Base-by-base conservation (phyloP, 1,139 yeast species). In the Suhomyces bribrorum region DNA sequence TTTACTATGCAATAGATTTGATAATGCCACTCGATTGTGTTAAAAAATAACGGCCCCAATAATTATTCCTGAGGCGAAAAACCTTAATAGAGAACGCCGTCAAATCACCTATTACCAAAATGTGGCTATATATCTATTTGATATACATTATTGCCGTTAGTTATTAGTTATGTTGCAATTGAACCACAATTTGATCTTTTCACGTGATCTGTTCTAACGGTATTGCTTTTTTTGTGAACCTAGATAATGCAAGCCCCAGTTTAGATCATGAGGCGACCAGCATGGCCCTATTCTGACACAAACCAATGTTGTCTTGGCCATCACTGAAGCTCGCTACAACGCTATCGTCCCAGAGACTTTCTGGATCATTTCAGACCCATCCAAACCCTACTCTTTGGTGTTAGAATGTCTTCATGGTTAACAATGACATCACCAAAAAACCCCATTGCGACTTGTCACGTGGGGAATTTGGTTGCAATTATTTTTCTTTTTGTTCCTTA, bases 131-230 rank as follows among this genome's bases (percentile, higher is more conserved):
- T n/a, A n/a, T n/a, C n/a, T 27, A 27, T 7, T 14, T 7, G 9
- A 14, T n/a, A n/a, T n/a, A n/a, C n/a, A n/a, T n/a, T 27, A 14
- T 14, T 27, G 30, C n/a, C 8, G 5, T 24, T 22, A 24, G 5
- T 7, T 38, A 33, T 32, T 31, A 20, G 24, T 25, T 20, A 42
- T 44, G 46, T 42, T 44, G 46, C 46, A 40, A 42, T 40, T 18
- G 15, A 32, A 39, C 47, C 47, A 42, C 47, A 42, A 40, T 44
- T 44, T 37, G 42, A 37, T 23, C 31, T 41, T 41, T 38, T 30
- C 47, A 44, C 47, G 47, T 44, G 47, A 41, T 27, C 17, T 26
- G 34, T 20, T 20, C 5, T 20, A 20, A 5, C 11, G 12, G 9
- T 9, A 15, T 29, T 14, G 15, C 27, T 28, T 14, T 17, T 18